Conservation (phyloP, 306 rosid genomes). For the Vigna unguiculata region DNA sequence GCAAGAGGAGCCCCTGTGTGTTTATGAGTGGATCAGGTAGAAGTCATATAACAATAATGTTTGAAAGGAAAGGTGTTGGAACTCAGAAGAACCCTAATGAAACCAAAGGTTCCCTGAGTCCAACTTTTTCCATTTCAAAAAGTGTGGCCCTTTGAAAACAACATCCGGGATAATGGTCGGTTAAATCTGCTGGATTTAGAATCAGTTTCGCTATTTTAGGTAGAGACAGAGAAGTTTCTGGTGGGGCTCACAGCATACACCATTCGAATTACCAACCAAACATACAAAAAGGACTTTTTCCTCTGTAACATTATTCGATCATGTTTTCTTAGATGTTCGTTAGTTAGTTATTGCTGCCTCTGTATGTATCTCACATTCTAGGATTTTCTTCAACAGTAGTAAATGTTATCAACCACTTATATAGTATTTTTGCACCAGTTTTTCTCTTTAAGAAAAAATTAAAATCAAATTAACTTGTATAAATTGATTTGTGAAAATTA, state of each 20-base stretch:
- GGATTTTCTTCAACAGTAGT: background rate
- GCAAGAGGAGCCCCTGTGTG: background rate
- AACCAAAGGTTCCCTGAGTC: constrained; percentile 50
- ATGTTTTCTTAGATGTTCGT: background rate
- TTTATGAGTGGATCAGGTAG: constrained; percentile 27
- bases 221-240: constrained; percentile 46
- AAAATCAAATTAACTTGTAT: too few relatives aligned
- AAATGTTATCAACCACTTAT: too few relatives aligned
- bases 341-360: too few relatives aligned
- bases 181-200: constrained; percentile 38
- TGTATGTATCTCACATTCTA: background rate
- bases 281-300: constrained; percentile 31
- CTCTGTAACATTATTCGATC: background rate
- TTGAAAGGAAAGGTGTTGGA: constrained; percentile 40
- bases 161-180: constrained; percentile 47
- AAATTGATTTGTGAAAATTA: too few relatives aligned
- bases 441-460: too few relatives aligned
- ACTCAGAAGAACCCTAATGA: constrained; percentile 50
- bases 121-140: constrained; percentile 34
- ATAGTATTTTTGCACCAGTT: too few relatives aligned
- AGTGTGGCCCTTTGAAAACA: constrained; percentile 21
- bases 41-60: background rate
- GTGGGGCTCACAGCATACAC: constrained; percentile 37
- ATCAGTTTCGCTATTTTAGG: constrained; percentile 53
- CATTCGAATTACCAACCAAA: constrained; percentile 33